Base-by-base conservation (phyloP, 768 basidiomycete genomes). In the Cystoderma amianthinum region DNA sequence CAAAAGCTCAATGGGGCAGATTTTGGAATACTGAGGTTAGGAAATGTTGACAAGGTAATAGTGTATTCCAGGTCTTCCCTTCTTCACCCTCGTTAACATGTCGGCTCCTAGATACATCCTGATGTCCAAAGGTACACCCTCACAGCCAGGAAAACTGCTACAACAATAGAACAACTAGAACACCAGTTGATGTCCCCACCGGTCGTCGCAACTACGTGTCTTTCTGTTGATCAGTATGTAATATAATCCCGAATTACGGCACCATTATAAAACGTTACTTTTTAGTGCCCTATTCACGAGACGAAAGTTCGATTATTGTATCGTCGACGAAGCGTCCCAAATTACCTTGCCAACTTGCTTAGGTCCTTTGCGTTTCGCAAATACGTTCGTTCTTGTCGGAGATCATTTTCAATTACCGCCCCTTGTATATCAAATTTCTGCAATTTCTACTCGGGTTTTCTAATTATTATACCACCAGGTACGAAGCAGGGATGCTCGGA, bases 381-480 rank as follows among this genome's bases (percentile, higher is more conserved):
- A 92, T 38, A 89, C 74, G 32, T 99, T 97, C 49, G 78, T 98
- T 3, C 81, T 98, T 10, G 95, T 98, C 13, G 96, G 96, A 5
- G 96, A 98, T 56, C 96, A 99, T 62, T 91, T 85, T 65, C 96
- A 99, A 53, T 78, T 99, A 2, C 95, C 95, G 7, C 96, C 96
- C 0, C 73, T 98, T 30, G 95, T 95, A 50, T 43, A 74, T 50
- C 2, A 16, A 16, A 15, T 22, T 40, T 36, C 7, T 35, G 15
- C 19, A 30, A 12, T 10, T 25, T 9, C 38, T 16, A 16, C 10
- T 11, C 45, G 19, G 2, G 9, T 32, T 36, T 13, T 9, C 38
- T 39, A 38, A 36, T 39, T n/a, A 37, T 5, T 35, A 19, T 36
- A 43, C 38, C 39, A 23, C 11, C 38, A 94, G 91, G 90, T 96